Base-by-base conservation (phyloP, 2,329 filamentous ascomycete genomes). In the Xylaria hypoxylon region DNA sequence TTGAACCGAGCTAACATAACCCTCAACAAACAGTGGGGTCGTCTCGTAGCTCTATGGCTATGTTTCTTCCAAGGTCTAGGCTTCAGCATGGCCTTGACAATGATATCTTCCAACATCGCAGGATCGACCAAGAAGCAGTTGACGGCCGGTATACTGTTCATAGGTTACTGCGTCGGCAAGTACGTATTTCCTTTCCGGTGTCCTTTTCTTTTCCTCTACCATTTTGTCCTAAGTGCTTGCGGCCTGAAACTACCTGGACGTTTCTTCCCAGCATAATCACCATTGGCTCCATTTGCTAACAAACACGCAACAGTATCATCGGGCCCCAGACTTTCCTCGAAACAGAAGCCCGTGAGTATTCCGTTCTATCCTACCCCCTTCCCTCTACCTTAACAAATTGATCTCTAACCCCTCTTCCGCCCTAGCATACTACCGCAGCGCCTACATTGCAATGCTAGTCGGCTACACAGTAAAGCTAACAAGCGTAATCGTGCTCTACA, bases 21-120 rank as follows among this genome's bases (percentile, higher is more conserved):
- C 8, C 31, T 35, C 5, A 2, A 40, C 8, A 17, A 38, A n/a
- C 45, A 76, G 77, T 87, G 86, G 86, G 86, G 85, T 13, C 79
- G 85, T 2, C 77, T 88, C 1, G 86, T 88, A 4, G 85, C 82
- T 0, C 79, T 88, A 3, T 88, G 86, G 85, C 78, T 89, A 7
- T 77, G 75, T 68, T 77, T 73, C 64, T 76, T 77, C 70, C 76
- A 77, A 52, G 75, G 75, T 5, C 70, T 77, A 5, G 74, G 75
- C 15, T 77, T 77, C 68, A 75, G 73, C 67, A 77, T 77, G 73
- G 72, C 75, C 1, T 26, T 77, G 56, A 76, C 75, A 7, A 77
- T 77, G 75, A 59, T 77, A 6, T 77, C 76, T 10, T 77, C 75
- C 31, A 77, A 77, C 50, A 65, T 77, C 24, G 75, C 76, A n/a